These are phyloP conservation scores for Talaromyces thailandensis DNA, from an alignment of 495 filamentous ascomycete species.

Conservation along the genomic window DNA sequence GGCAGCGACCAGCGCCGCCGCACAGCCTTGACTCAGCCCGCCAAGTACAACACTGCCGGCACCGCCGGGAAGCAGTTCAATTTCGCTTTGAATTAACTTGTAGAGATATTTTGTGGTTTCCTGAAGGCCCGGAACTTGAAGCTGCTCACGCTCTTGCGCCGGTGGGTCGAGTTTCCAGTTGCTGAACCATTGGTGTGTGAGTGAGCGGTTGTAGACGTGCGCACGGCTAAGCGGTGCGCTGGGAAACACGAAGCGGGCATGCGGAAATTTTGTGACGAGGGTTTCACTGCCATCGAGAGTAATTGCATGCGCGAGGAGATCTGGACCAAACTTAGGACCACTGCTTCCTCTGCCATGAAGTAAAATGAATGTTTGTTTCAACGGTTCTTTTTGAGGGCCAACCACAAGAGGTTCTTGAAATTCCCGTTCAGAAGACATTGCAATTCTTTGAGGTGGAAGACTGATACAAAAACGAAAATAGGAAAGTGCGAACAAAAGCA, in stretches of 20 bases:
- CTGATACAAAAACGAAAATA: too few relatives aligned
- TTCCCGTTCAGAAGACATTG: neutral
- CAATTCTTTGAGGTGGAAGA: neutral
- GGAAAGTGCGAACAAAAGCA: too few relatives aligned
- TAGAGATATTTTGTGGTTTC: neutral
- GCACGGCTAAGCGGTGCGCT: neutral
- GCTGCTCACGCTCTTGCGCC: neutral
- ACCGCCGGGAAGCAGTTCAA: neutral
- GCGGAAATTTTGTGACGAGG: neutral
- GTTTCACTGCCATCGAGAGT: neutral
- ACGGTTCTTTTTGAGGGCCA: neutral
- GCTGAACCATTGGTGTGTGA: neutral
- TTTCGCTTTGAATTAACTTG: neutral
- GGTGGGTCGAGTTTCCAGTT: slow-evolving; percentile 1
- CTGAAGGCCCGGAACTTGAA: neutral
- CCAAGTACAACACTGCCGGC: slow-evolving; percentile 36
- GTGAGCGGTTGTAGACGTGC: neutral
- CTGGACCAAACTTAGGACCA: neutral
- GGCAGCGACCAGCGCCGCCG: slow-evolving; percentile 34
- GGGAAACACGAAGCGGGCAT: neutral
- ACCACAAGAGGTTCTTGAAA: neutral
- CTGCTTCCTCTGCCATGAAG: neutral
- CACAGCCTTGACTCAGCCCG: slow-evolving; percentile 50
- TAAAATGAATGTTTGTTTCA: neutral
- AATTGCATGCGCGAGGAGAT: neutral